Conservation (phyloP, 225 moss, liverwort and hornwort species). For the Neckera pumila region DNA sequence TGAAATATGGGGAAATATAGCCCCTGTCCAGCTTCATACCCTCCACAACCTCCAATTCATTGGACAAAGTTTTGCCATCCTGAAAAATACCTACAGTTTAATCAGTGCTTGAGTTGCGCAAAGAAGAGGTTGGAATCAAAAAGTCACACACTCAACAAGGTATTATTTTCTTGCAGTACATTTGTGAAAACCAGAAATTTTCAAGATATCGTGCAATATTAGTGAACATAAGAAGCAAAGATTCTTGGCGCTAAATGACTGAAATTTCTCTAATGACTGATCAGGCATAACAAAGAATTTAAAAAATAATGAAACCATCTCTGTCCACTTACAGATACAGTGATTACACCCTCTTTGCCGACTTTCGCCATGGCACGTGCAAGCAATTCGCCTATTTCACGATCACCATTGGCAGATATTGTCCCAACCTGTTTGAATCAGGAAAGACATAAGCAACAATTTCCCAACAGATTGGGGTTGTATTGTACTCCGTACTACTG, state of each 20-base stretch:
- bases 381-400: constrained; percentile 45
- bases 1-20: constrained; percentile 46
- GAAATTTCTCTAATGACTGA: background rate
- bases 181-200: background rate
- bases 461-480: background rate
- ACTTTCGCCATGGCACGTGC: constrained; percentile 56
- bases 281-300: background rate
- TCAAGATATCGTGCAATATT: background rate
- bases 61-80: constrained; percentile 46
- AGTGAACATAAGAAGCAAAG: background rate
- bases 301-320: background rate
- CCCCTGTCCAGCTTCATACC: constrained; percentile 58
- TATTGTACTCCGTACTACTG: no score
- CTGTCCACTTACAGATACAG: constrained; percentile 26
- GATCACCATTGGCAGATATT: constrained; percentile 45
- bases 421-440: constrained; percentile 27
- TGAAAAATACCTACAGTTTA: background rate
- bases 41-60: constrained; percentile 50
- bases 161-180: background rate
- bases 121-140: background rate
- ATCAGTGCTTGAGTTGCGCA: background rate
- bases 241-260: background rate
- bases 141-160: background rate
- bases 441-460: background rate
- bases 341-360: constrained; percentile 52